A percentile compares a stretch with the other conserved stretches of the same genome.
phyloP scores from a whole-genome alignment of 257 asterid genomes.

The Anisodus tanguticus region DNA sequence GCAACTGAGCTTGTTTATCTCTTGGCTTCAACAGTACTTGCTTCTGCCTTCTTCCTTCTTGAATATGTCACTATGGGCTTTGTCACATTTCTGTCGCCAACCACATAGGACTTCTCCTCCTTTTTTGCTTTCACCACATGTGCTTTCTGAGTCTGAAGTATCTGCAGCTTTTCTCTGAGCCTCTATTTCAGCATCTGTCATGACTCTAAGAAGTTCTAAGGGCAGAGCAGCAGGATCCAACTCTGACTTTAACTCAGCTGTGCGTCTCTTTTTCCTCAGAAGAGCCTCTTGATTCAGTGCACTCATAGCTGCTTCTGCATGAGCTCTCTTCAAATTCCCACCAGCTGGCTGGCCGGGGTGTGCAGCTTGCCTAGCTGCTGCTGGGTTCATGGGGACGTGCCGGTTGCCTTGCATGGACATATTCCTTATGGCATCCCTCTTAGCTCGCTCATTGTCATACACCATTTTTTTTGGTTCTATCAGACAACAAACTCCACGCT shows the following conservation, averaged over 20 bases:
- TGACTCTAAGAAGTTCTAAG: conserved; percentile 58
- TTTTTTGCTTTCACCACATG: conserved; percentile 22
- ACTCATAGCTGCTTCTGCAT: conserved; percentile 20
- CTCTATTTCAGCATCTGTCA: conserved; percentile 44
- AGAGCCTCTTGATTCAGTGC: too few relatives aligned
- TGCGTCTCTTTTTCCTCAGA: conserved; percentile 40
- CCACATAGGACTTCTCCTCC: conserved; percentile 25
- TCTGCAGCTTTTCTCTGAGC: conserved; percentile 17
- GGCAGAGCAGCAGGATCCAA: conserved; percentile 73
- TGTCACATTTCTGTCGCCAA: neutral
- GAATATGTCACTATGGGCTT: conserved; percentile 38
- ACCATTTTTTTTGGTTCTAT: conserved; percentile 47
- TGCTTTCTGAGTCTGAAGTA: conserved; percentile 22
- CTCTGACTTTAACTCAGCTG: conserved; percentile 43
- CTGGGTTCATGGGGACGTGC: conserved; percentile 28
- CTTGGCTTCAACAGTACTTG: neutral
- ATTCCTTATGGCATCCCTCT: too few relatives aligned
- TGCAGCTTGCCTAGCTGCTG: conserved; percentile 33
- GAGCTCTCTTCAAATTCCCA: conserved; percentile 39
- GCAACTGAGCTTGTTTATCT: conserved; percentile 19
- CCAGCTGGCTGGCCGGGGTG: conserved; percentile 24
- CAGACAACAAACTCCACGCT: conserved; percentile 60
- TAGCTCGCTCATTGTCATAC: conserved; percentile 40
- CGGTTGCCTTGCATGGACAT: conserved; percentile 30
- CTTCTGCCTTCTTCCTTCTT: conserved; percentile 40